Base-by-base conservation (phyloP, 2,329 filamentous ascomycete genomes). In the Fusarium phyllophilum region DNA sequence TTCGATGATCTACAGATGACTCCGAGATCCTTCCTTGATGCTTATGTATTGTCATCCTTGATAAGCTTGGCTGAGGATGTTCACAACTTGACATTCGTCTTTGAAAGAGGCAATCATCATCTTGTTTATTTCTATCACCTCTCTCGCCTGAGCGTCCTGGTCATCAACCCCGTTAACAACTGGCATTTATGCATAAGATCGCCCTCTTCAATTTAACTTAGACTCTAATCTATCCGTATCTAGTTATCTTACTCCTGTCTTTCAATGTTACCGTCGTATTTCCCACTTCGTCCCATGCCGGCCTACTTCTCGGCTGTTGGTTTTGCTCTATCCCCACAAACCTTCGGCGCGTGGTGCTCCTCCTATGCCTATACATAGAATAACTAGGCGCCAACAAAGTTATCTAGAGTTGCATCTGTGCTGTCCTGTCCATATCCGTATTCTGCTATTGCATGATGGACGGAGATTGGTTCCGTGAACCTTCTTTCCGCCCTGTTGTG, bases 331-430 rank as follows among this genome's bases (percentile, higher is more conserved):
- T 39, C 70, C 66, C 67, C 72, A 72, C 59, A 56, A 68, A 41
- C 66, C 60, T 58, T 49, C 5, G 48, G 48, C 52, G 59, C 59
- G 34, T 70, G 48, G 55, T 67, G 63, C 24, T 58, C 31, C 22
- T 10, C 45, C 24, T 36, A 46, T 22, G 54, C 45, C 75, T 77
- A 77, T 74, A 72, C 73, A 72, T 77, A 74, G 75, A 71, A 61
- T 63, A 39, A 38, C 36, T 38, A 72, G 55, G 66, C 62, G 57
- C 64, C 49, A 41, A 54, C 51, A 54, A 55, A 55, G 34, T 55
- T 29, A 62, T 68, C 56, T 31, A 56, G 49, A 29, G 54, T 41
- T 62, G 33, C 38, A 49, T 33, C 46, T 54, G n/a, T 60, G 18
- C n/a, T 38, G 33, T 48, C 20, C 31, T 44, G 38, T 34, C 29